Evolutionary conservation across 371 early-diverging fungal genomes (phyloP).

Genomic region (Apophysomyces ossiformis): DNA sequence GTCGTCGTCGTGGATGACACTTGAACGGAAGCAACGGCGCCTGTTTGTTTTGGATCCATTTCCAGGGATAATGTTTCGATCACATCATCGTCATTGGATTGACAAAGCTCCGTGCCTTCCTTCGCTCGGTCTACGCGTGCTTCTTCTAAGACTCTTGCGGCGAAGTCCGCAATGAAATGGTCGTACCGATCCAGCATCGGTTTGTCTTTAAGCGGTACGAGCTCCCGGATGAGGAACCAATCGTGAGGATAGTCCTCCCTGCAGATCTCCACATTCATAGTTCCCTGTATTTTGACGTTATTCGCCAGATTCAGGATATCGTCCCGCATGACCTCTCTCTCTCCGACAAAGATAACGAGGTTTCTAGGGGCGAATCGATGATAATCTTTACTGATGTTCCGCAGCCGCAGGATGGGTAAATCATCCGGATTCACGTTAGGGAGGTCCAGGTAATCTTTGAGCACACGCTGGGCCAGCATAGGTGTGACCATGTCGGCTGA

Average conservation of each 20-base stretch:
- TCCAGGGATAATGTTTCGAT: background rate
- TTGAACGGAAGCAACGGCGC: background rate
- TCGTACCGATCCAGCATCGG: conserved; percentile 22
- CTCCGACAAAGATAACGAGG: conserved; percentile 19
- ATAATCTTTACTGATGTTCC: conserved; percentile 13
- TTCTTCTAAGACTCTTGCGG: conserved; percentile 19
- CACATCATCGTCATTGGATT: background rate
- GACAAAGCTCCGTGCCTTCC: too few relatives aligned
- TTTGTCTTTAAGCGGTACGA: conserved; percentile 21
- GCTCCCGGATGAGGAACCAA: conserved; percentile 35
- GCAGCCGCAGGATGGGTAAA: conserved; percentile 13
- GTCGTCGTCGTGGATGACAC: background rate
- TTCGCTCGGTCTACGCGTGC: background rate
- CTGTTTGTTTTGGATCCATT: background rate
- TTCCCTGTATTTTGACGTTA: conserved; percentile 11
- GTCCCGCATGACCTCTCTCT: conserved; percentile 22
- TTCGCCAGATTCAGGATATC: conserved; percentile 15
- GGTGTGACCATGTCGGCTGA: conserved; percentile 27
- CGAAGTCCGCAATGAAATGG: conserved; percentile 23
- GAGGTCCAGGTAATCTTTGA: conserved; percentile 31
- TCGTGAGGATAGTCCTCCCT: conserved; percentile 32
- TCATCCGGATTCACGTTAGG: conserved; percentile 3
- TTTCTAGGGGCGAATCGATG: conserved; percentile 18
- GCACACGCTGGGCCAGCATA: conserved; percentile 16
- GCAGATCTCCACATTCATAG: conserved; percentile 19